phyloP scores from a whole-genome alignment of 2,329 filamentous ascomycete species.

The Calonectria pseudoturangicola region DNA sequence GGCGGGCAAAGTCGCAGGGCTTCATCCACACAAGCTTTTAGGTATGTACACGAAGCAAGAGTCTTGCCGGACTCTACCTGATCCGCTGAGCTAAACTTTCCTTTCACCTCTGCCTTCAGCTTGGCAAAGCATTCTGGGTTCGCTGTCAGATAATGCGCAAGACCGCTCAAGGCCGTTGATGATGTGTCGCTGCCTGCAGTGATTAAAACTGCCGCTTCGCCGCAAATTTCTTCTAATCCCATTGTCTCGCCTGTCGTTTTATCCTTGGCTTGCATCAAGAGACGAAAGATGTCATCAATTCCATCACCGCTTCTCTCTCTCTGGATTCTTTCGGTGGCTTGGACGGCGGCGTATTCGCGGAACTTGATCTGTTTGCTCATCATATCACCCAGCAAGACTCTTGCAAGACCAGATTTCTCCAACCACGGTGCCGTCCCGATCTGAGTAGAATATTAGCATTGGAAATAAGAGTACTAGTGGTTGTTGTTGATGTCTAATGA shows the following conservation, averaged over 20 bases:
- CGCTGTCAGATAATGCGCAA: background rate
- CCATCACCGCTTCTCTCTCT: background rate
- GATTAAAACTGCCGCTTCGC: background rate
- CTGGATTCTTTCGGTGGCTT: background rate
- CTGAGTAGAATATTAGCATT: background rate
- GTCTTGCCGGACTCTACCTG: background rate
- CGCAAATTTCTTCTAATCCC: background rate
- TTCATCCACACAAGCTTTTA: background rate
- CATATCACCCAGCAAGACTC: background rate
- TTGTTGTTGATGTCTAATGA: background rate
- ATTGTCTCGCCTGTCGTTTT: conserved; percentile 2
- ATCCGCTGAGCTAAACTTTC: background rate
- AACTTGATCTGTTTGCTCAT: conserved; percentile 14
- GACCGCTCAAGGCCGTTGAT: background rate
- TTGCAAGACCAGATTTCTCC: background rate
- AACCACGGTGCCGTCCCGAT: background rate
- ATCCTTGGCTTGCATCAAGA: background rate
- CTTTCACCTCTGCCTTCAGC: background rate
- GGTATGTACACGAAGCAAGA: background rate
- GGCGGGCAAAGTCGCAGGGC: background rate
- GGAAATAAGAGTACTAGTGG: background rate
- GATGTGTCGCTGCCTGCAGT: conserved; percentile 1
- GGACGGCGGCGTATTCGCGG: background rate
- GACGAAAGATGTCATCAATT: background rate
- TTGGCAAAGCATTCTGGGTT: background rate